Percentiles rank a stretch among this genome's conserved stretches.
Evolutionary conservation across 495 filamentous ascomycete species (phyloP).

Genomic region (Penicillium chermesinum): DNA sequence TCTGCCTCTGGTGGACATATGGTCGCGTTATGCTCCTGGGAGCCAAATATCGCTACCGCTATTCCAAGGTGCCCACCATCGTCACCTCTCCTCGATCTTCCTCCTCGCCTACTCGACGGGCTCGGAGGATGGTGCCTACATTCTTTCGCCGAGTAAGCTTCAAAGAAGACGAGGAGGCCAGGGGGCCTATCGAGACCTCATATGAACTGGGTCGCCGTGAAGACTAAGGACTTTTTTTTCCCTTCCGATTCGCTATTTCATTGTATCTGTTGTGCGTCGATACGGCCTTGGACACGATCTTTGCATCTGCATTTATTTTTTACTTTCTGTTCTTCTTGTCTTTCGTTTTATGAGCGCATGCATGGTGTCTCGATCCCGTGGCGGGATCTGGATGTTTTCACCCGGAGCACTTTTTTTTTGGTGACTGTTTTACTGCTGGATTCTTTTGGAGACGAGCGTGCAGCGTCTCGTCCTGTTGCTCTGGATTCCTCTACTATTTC

Average conservation of each 20-base stretch:
- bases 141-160: conserved; percentile 40
- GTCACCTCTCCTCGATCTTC: conserved; percentile 24
- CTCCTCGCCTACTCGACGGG: conserved; percentile 30
- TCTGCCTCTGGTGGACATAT: conserved; percentile 53
- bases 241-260: conserved; percentile 7
- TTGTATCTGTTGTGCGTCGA: conserved; percentile 24
- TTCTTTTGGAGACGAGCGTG: not conserved
- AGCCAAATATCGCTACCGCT: conserved; percentile 41
- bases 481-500: conserved; percentile 5
- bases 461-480: not conserved
- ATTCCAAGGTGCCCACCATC: conserved; percentile 32
- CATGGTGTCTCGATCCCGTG: conserved; percentile 25
- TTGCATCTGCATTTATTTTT: conserved; percentile 28
- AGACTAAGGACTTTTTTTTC: no score
- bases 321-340: conserved; percentile 16
- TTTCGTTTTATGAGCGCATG: conserved; percentile 23
- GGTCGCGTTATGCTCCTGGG: conserved; percentile 45
- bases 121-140: conserved; percentile 34
- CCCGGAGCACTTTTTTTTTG: conserved; percentile 23
- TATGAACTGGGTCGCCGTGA: conserved; percentile 40
- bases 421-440: conserved; percentile 2
- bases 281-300: conserved; percentile 24
- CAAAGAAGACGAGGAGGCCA: conserved; percentile 42
- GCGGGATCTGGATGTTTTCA: conserved; percentile 22
- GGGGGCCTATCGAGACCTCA: conserved; percentile 34